phyloP scores from a whole-genome alignment of 2,329 filamentous ascomycete genomes.

The Aspergillus sp. region DNA sequence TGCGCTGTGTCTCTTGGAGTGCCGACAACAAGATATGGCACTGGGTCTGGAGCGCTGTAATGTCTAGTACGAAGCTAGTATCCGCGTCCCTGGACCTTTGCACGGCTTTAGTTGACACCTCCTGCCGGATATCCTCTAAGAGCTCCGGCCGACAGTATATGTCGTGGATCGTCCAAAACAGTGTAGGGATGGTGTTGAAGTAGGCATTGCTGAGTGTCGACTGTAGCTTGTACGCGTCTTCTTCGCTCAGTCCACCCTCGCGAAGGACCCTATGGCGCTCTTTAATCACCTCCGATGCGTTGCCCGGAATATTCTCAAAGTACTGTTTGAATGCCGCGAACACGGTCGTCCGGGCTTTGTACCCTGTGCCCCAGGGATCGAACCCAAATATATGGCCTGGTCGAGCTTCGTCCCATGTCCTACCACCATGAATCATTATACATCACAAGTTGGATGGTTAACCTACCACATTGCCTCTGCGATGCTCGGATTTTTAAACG shows the following conservation, averaged over 20 bases:
- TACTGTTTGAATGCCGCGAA: slow-evolving; percentile 41
- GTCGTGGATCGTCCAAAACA: slow-evolving; percentile 49
- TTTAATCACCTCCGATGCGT: slow-evolving; percentile 28
- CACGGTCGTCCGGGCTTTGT: slow-evolving; percentile 37
- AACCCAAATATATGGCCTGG: too few relatives aligned
- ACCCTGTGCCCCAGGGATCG: slow-evolving; percentile 30
- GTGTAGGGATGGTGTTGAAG: slow-evolving; percentile 44
- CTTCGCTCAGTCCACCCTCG: slow-evolving; percentile 15
- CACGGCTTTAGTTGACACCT: slow-evolving; percentile 34
- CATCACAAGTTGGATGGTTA: too few relatives aligned
- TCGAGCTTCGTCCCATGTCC: too few relatives aligned
- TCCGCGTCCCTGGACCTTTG: slow-evolving; percentile 5
- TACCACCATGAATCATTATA: too few relatives aligned
- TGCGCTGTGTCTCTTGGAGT: slow-evolving; percentile 39
- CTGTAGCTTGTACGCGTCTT: slow-evolving; percentile 29
- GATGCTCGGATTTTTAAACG: slow-evolving; percentile 28
- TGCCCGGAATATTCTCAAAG: slow-evolving; percentile 39
- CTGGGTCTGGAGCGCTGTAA: slow-evolving; percentile 32
- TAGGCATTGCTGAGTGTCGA: slow-evolving; percentile 35
- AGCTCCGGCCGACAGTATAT: slow-evolving; percentile 43
- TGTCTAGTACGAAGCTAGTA: slow-evolving; percentile 26
- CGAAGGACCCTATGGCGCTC: slow-evolving; percentile 15
- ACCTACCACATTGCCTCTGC: neutral
- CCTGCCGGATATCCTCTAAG: slow-evolving; percentile 40
- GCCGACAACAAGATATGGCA: slow-evolving; percentile 39